Conservation (phyloP, 441 rosid species). For the Erodium chrysanthum region DNA sequence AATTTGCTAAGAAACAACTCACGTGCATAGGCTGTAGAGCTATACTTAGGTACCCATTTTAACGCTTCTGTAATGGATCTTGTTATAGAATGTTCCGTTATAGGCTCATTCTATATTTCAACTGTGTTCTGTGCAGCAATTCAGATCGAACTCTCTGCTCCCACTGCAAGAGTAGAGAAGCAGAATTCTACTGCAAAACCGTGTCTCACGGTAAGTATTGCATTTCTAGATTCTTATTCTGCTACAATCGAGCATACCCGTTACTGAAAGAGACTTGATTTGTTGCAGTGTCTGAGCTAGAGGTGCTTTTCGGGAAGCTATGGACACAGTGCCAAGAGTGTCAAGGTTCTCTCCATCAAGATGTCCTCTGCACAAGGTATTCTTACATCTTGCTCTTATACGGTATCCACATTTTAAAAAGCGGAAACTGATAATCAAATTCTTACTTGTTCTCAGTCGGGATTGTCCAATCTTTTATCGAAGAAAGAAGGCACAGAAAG, state of each 20-base stretch:
- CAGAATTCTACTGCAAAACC: slow-evolving; percentile 76
- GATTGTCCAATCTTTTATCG: slow-evolving; percentile 98
- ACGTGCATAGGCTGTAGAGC: slow-evolving; percentile 91
- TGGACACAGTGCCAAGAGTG: slow-evolving; percentile 99
- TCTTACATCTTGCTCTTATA: slow-evolving; percentile 7
- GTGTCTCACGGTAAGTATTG: slow-evolving; percentile 63
- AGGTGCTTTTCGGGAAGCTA: slow-evolving; percentile 68
- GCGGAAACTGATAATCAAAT: not conserved
- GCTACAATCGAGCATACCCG: not conserved
- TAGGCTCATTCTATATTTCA: not conserved
- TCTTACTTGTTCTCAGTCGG: slow-evolving; percentile 39
- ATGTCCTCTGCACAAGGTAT: slow-evolving; percentile 92
- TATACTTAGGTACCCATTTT: slow-evolving; percentile 46
- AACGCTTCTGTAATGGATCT: slow-evolving; percentile 6
- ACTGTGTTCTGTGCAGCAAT: slow-evolving; percentile 31
- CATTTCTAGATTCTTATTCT: not conserved
- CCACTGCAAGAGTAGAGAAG: slow-evolving; percentile 89
- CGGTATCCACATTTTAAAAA: not conserved
- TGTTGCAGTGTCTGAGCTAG: slow-evolving; percentile 70
- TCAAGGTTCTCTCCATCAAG: slow-evolving; percentile 97
- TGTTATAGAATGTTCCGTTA: not conserved
- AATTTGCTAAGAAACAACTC: slow-evolving; percentile 74
- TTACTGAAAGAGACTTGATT: slow-evolving; percentile 8
- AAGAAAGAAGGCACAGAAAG: slow-evolving; percentile 91
- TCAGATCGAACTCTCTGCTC: slow-evolving; percentile 59